Conservation (phyloP, 2,329 filamentous ascomycete genomes). For the Chaetothyriales sp. region DNA sequence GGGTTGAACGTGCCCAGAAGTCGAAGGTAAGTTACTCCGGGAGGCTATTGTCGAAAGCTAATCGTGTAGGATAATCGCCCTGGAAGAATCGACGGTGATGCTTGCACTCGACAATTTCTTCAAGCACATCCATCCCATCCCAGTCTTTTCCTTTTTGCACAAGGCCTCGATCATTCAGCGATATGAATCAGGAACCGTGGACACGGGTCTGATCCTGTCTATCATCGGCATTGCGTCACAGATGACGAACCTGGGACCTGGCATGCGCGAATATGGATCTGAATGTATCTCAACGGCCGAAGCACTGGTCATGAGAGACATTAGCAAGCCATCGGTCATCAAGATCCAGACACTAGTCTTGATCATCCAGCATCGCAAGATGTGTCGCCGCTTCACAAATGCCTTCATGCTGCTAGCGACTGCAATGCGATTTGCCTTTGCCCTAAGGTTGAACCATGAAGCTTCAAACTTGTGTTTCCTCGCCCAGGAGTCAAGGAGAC, state of each 20-base stretch:
- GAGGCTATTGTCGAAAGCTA: not conserved
- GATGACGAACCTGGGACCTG: slow-evolving; percentile 7
- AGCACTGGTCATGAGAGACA: slow-evolving; percentile 4
- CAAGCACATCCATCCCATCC: slow-evolving; percentile 19
- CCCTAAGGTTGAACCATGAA: slow-evolving; percentile 38
- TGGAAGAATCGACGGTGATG: slow-evolving; percentile 2
- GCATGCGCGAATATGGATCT: slow-evolving; percentile 2
- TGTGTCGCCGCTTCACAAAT: slow-evolving; percentile 8
- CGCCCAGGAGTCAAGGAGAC: slow-evolving; percentile 32
- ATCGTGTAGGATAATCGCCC: not conserved
- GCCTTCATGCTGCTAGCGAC: slow-evolving; percentile 12
- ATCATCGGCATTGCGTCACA: slow-evolving; percentile 9
- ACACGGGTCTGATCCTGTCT: slow-evolving; percentile 8
- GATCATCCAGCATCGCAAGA: slow-evolving; percentile 7
- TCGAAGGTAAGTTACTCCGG: not conserved
- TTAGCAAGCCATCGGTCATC: slow-evolving; percentile 8
- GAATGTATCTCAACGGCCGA: slow-evolving; percentile 8
- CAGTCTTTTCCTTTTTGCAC: slow-evolving; percentile 21
- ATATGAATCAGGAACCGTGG: slow-evolving; percentile 6
- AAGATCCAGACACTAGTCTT: slow-evolving; percentile 11
- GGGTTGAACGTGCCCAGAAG: not conserved
- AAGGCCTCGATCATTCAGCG: slow-evolving; percentile 20
- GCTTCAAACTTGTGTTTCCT: slow-evolving; percentile 30
- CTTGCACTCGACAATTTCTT: slow-evolving; percentile 19
- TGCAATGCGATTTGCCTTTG: slow-evolving; percentile 29